Conservation (phyloP, 192 early-diverging fungal species). For the Podila epicladia region DNA sequence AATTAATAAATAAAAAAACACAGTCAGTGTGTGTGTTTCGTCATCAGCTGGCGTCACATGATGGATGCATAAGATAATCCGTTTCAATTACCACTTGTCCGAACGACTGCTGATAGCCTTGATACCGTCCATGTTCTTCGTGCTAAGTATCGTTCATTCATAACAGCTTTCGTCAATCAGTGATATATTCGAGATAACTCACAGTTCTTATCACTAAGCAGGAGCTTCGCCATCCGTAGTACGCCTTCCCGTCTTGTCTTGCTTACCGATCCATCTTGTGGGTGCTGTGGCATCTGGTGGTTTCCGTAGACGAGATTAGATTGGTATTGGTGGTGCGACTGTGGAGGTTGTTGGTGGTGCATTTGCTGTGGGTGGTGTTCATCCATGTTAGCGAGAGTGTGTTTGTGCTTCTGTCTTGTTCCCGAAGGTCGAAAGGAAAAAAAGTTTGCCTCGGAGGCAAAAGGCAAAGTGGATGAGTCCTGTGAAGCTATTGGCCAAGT, state of each 20-base stretch:
- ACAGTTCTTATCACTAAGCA: background rate
- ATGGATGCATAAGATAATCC: background rate
- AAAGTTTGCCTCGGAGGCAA: background rate
- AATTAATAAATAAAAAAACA: background rate
- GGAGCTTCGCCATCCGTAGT: background rate
- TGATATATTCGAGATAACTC: background rate
- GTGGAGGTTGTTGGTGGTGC: too few relatives aligned
- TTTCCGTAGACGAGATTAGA: constrained; percentile 30
- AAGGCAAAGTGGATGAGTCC: background rate
- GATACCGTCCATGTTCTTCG: constrained; percentile 45
- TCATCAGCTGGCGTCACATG: background rate
- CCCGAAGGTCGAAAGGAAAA: background rate
- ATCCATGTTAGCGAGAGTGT: constrained; percentile 13
- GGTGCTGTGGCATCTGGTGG: background rate
- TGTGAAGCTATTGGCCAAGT: background rate
- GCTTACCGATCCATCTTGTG: constrained; percentile 22
- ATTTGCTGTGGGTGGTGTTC: constrained; percentile 23
- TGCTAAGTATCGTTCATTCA: constrained; percentile 9
- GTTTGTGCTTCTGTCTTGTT: background rate
- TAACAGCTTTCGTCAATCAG: background rate
- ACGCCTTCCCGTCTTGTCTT: background rate
- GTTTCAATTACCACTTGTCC: constrained; percentile 14
- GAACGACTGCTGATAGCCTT: constrained; percentile 38
- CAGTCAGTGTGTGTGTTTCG: background rate
- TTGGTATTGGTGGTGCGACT: constrained; percentile 21